Base-by-base conservation (phyloP, 495 filamentous ascomycete genomes). In the Daldinia decipiens region DNA sequence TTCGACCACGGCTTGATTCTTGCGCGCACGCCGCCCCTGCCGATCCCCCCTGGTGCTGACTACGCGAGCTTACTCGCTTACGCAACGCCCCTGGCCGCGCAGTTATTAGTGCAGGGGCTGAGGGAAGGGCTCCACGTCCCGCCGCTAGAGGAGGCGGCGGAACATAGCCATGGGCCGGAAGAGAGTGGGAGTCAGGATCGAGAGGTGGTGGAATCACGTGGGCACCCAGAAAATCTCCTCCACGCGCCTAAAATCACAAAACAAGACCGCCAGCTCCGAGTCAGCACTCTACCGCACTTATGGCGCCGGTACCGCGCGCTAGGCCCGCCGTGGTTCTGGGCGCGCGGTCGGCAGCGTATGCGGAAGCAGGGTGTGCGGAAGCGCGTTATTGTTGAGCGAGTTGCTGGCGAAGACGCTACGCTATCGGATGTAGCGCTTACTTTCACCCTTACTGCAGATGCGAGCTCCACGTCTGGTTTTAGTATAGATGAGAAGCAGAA, bases 1-100 rank as follows among this genome's bases (percentile, higher is more conserved):
- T 97, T 98, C 74, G 95, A 99, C 79, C 85, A 87, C 45, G 95
- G 95, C 15, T 74, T 75, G 15, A 87, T 97, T 17, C 82, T 99
- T 13, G 80, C 86, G 7, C 94, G 94, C 78, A 78, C 82, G 1
- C 62, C 76, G 0, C 54, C 81, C 4, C 70, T 80, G 4, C 63
- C 54, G 31, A 75, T 81, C 43, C 75, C 76, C 0, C 0, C 9
- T 0, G 5, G 6, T 59, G 36, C 12, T 26, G 39, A 36, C 53
- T 77, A 73, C 4, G 38, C 31, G 0, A 47, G 58, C 9, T 77
- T 84, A 1, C 64, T 82, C 15, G 68, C 76, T 0, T 53, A 75
- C 0, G 76, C 91, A 6, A 83, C 86, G 0, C 78, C 80, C 0
- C 76, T 81, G 29, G 89, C 88, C 11, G 88, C 89, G 0, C 73